These are phyloP conservation scores for Alternaria gaisen DNA, from an alignment of 2,329 filamentous ascomycete species.

Conservation along the genomic window DNA sequence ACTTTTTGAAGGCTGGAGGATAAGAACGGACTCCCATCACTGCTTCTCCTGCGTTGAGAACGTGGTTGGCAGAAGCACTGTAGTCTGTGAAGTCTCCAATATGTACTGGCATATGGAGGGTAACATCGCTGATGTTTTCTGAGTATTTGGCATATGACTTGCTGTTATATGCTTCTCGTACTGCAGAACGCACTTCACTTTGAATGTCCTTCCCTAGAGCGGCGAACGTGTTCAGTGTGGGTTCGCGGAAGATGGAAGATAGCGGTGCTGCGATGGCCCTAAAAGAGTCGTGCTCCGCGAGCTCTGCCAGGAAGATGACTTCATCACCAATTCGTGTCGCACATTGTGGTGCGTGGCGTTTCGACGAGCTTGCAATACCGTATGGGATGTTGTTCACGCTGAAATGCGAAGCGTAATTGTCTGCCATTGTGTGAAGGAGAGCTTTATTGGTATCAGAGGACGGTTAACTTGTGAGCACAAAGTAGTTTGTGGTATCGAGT, in stretches of 20 bases:
- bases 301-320: constrained; percentile 62
- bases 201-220: constrained; percentile 54
- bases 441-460: background rate
- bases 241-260: constrained; percentile 41
- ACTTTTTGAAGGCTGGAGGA: constrained; percentile 42
- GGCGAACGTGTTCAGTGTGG: constrained; percentile 60
- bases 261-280: constrained; percentile 28
- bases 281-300: constrained; percentile 49
- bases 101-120: constrained; percentile 64
- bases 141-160: constrained; percentile 22
- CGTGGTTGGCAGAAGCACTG: constrained; percentile 63
- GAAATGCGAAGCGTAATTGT: constrained; percentile 40
- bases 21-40: constrained; percentile 32
- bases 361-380: constrained; percentile 39
- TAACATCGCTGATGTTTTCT: constrained; percentile 52
- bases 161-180: constrained; percentile 49
- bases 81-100: constrained; percentile 68
- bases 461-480: background rate
- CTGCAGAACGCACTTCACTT: constrained; percentile 51
- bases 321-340: constrained; percentile 62
- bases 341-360: constrained; percentile 49
- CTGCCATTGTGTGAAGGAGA: constrained; percentile 24
- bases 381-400: constrained; percentile 45
- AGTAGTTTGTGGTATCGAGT: too few relatives aligned
- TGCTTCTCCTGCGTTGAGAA: constrained; percentile 59